These are phyloP conservation scores for Pseudocercospora musae DNA, from an alignment of 2,329 filamentous ascomycete genomes.

Conservation along the genomic window DNA sequence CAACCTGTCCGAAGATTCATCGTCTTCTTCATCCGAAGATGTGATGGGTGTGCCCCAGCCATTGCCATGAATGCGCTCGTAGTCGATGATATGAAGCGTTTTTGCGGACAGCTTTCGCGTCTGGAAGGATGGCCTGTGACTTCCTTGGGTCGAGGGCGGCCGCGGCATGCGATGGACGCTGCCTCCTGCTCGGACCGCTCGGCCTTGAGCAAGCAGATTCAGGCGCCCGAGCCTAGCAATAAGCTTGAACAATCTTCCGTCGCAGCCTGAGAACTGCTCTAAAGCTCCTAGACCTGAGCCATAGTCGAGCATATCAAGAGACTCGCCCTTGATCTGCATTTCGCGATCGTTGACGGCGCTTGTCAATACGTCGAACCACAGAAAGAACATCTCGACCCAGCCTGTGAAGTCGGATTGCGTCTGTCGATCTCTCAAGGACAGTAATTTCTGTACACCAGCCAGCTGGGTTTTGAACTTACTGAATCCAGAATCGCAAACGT, in stretches of 20 bases:
- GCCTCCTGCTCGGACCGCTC: conserved; percentile 38
- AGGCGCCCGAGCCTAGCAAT: conserved; percentile 79
- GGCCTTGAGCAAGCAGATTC: conserved; percentile 75
- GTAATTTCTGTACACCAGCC: conserved; percentile 85
- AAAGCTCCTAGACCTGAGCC: conserved; percentile 67
- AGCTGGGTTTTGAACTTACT: conserved; percentile 93
- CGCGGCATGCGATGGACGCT: conserved; percentile 8
- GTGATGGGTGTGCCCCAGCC: conserved; percentile 53
- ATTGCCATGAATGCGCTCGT: conserved; percentile 64
- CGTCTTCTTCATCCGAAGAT: conserved; percentile 41
- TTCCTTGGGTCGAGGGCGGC: conserved; percentile 17
- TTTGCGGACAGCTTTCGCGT: conserved; percentile 1
- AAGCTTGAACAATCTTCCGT: conserved; percentile 79
- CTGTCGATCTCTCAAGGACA: conserved; percentile 68
- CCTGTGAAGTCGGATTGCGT: conserved; percentile 64
- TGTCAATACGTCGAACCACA: conserved; percentile 90
- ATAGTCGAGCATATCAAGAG: conserved; percentile 61
- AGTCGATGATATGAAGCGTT: conserved; percentile 39
- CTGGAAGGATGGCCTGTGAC: conserved; percentile 6
- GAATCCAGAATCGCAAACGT: conserved; percentile 89
- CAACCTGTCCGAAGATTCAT: conserved; percentile 27
- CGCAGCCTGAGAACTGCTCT: conserved; percentile 85
- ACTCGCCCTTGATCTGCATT: conserved; percentile 66
- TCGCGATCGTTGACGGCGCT: conserved; percentile 90
- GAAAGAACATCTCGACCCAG: conserved; percentile 92